Evolutionary conservation across 225 moss, liverwort and hornwort species (phyloP), one percentile per base, ranked within the genome.

Genomic region (Pleurozium schreberi): DNA sequence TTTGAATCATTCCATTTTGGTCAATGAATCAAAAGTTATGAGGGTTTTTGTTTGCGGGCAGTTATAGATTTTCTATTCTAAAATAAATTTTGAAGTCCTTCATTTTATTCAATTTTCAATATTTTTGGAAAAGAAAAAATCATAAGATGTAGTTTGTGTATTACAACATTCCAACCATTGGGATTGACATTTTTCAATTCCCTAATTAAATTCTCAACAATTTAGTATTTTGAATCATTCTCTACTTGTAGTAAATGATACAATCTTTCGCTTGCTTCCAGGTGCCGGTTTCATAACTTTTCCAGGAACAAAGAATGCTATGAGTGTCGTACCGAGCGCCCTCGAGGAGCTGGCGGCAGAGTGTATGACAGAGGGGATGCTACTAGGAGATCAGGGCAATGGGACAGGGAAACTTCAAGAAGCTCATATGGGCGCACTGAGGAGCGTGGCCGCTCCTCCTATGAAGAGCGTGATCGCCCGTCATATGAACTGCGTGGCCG

Each of bases 211-310:
- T n/a, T n/a, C n/a, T n/a, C n/a, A n/a, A n/a, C n/a, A n/a, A n/a
- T n/a, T n/a, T n/a, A n/a, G n/a, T n/a, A n/a, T n/a, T n/a, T n/a
- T n/a, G n/a, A n/a, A n/a, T n/a, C n/a, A n/a, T n/a, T n/a, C n/a
- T n/a, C n/a, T n/a, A n/a, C 49, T 62, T 60, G n/a, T 64, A 58
- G 45, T 62, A 45, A 47, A 49, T 64, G 69, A 90, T 84, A 31
- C 64, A 59, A 69, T 70, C 57, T 38, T 80, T 89, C 52, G 47
- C 21, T 83, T 89, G 53, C 62, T 64, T 90, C 82, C 91, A 94
- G 94, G 90, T 94, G 95, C 88, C 94, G 90, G 75, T 95, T 95
- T 58, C 93, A 92, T 81, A 95, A 95, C 87, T 95, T 94, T 45
- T 88, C 93, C 70, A 93, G 91, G 87, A 95, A 95, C 86, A 93